A percentile compares a stretch with the other conserved stretches of the same genome.
Evolutionary conservation across 1,139 yeast species (phyloP).

Genomic region (Magnusiomyces tetraspermus): DNA sequence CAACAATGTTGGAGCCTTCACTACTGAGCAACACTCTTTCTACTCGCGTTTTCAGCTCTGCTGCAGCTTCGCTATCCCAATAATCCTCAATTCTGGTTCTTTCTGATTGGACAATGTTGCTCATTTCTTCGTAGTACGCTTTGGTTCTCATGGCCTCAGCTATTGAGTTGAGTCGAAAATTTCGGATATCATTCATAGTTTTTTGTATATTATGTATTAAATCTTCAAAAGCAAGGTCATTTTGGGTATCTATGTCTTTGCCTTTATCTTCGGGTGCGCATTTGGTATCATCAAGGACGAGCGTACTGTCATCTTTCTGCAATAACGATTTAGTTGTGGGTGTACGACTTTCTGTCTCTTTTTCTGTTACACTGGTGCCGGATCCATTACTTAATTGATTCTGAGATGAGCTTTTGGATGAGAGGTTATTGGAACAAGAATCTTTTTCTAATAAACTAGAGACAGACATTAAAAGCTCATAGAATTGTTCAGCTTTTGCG

Average conservation of each 20-base stretch:
- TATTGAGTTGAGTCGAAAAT: not conserved
- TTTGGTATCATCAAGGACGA: no score
- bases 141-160: not conserved
- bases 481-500: not conserved
- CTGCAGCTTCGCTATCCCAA: constrained; percentile 1
- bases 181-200: not conserved
- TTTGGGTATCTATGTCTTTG: not conserved
- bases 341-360: not conserved
- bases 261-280: no score
- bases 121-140: not conserved
- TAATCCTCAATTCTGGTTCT: not conserved
- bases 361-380: not conserved
- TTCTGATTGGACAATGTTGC: not conserved
- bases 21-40: not conserved
- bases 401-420: no score
- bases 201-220: not conserved
- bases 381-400: no score
- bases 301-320: not conserved
- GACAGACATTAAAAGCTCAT: not conserved
- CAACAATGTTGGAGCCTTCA: no score
- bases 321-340: not conserved
- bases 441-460: not conserved
- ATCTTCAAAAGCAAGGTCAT: not conserved
- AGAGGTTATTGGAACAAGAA: no score
- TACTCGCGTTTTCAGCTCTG: not conserved